Conservation (phyloP, 257 asterid genomes). For the Cynanchum wilfordii region DNA sequence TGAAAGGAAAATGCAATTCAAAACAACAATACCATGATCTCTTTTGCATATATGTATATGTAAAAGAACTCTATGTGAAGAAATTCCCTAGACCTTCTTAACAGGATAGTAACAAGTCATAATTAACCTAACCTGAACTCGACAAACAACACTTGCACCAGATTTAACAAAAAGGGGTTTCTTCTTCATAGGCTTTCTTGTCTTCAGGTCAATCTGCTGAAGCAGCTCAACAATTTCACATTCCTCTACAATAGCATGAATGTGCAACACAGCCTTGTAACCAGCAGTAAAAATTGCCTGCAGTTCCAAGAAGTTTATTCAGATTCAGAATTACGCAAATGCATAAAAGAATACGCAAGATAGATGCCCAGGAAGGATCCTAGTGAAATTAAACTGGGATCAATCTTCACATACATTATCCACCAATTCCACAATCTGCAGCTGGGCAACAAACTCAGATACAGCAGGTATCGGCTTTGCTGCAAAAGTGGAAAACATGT, state of each 20-base stretch:
- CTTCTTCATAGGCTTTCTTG: constrained; percentile 68
- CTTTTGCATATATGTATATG: background rate
- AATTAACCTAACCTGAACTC: constrained; percentile 56
- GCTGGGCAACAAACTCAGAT: constrained; percentile 75
- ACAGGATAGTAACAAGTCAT: background rate
- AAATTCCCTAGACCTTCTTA: background rate
- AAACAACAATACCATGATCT: background rate
- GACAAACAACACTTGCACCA: constrained; percentile 71
- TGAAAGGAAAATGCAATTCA: background rate
- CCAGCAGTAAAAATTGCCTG: constrained; percentile 98
- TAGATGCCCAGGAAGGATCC: background rate
- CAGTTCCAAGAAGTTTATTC: constrained; percentile 1
- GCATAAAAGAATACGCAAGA: background rate
- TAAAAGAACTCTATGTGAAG: background rate
- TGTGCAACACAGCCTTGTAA: constrained; percentile 94
- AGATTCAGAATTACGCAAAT: background rate
- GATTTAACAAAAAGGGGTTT: constrained; percentile 86
- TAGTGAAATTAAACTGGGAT: background rate
- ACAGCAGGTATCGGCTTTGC: constrained; percentile 69
- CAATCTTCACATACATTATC: constrained; percentile 58
- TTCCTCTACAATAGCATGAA: constrained; percentile 87
- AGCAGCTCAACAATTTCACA: constrained; percentile 85
- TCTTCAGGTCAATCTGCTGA: constrained; percentile 77
- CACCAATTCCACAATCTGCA: constrained; percentile 84
- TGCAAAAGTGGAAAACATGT: constrained; percentile 32